Evolutionary conservation across 2,329 filamentous ascomycete species (phyloP).

Genomic region (Fusarium sarcochroum): DNA sequence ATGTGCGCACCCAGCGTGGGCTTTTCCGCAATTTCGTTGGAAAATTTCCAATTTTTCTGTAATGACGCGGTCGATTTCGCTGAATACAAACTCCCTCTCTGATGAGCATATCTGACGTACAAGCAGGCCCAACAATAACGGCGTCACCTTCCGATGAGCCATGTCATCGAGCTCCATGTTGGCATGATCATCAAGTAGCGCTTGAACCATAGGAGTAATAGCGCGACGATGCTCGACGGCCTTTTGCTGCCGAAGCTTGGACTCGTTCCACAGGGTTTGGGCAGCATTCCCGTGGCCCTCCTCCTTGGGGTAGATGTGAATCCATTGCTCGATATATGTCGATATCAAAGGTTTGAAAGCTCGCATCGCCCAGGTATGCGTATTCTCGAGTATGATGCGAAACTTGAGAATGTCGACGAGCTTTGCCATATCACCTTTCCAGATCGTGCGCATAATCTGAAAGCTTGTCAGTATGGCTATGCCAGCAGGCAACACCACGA

Average conservation of each 20-base stretch:
- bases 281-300: fast-evolving
- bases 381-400: slow-evolving; percentile 41
- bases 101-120: slow-evolving; percentile 13
- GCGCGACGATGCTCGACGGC: not conserved
- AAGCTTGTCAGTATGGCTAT: no score
- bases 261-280: not conserved
- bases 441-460: slow-evolving; percentile 39
- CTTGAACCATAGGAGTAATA: slow-evolving; percentile 7
- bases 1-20: no score
- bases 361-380: slow-evolving; percentile 41
- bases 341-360: slow-evolving; percentile 35
- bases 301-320: not conserved
- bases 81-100: not conserved
- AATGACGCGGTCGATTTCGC: slow-evolving; percentile 13
- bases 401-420: slow-evolving; percentile 25
- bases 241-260: not conserved
- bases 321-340: slow-evolving; percentile 39
- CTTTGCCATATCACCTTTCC: slow-evolving; percentile 33
- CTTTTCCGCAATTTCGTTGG: no score
- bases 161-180: slow-evolving; percentile 7
- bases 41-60: slow-evolving; percentile 4
- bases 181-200: slow-evolving; percentile 5
- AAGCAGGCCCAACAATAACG: slow-evolving; percentile 22
- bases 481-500: no score
- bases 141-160: slow-evolving; percentile 13